Base-by-base conservation (phyloP, 164 flowering plant genomes). In the Euptelea pleiosperma region DNA sequence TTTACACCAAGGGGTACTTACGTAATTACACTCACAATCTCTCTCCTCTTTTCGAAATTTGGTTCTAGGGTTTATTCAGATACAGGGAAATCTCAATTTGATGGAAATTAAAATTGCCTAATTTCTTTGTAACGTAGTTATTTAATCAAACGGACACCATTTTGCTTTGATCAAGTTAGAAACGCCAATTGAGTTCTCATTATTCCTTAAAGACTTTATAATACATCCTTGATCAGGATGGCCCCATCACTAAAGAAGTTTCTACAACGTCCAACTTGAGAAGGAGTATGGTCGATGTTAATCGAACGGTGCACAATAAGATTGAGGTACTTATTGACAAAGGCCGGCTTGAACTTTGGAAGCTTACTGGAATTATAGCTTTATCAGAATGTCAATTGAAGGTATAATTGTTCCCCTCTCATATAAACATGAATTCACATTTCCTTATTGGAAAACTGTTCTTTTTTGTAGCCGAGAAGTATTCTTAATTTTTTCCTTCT, bases 1-100 rank as follows among this genome's bases (percentile, higher is more conserved):
- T 15, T 57, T 92, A 35, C 96, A 92, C 45, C 98, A 92, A 84
- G 98, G 96, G 88, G 98, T 92, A 81, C 5, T 7, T 57, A n/a
- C n/a, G n/a, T 28, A 8, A 10, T 15, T 26, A 3, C 31, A n/a
- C n/a, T n/a, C n/a, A n/a, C n/a, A n/a, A n/a, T 43, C 2, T 6
- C 30, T 52, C 6, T 33, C 21, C 40, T 35, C 2, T 6, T 8
- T 40, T 21, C 16, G 33, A 37, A 29, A 35, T 15, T 18, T 21
- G 30, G 4, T 56, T 30, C 35, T 55, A 55, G 33, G 47, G 34
- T 14, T 15, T n/a, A n/a, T n/a, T n/a, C n/a, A n/a, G n/a, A n/a
- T n/a, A n/a, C n/a, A n/a, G n/a, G n/a, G n/a, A n/a, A n/a, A n/a
- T n/a, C n/a, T n/a, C n/a, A n/a, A n/a, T n/a, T n/a, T n/a, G n/a